Conservation (phyloP, 78 protist genomes). For the Monosiga brevicollis region DNA sequence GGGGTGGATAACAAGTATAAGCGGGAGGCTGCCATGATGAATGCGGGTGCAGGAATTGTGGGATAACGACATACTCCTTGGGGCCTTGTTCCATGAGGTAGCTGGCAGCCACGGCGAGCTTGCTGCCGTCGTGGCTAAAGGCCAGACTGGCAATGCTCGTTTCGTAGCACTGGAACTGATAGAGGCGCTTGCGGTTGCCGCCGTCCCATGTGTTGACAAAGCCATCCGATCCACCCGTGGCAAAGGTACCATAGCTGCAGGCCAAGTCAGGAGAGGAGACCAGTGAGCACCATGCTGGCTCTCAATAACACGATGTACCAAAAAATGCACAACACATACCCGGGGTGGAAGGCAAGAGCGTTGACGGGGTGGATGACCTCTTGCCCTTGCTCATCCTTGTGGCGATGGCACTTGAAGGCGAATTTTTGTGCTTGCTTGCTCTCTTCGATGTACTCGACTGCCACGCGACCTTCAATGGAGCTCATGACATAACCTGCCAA, state of each 20-base stretch:
- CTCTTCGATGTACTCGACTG: conserved; percentile 75
- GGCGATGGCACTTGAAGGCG: conserved; percentile 90
- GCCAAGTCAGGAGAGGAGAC: background rate
- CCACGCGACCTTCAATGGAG: conserved; percentile 82
- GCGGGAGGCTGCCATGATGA: background rate
- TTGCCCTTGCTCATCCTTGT: conserved; percentile 15
- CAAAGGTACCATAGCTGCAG: conserved; percentile 70
- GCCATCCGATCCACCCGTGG: conserved; percentile 94
- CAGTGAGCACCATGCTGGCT: background rate
- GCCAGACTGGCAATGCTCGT: conserved; percentile 58
- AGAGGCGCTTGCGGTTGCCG: conserved; percentile 49
- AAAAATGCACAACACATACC: background rate
- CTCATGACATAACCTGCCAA: conserved; percentile 62
- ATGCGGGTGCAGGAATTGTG: background rate
- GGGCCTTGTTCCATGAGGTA: conserved; percentile 88
- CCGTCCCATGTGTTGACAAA: conserved; percentile 82
- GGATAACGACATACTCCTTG: conserved; percentile 26
- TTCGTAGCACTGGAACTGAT: conserved; percentile 40
- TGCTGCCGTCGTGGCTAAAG: conserved; percentile 57
- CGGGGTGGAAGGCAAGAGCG: conserved; percentile 81
- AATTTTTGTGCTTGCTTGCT: conserved; percentile 51
- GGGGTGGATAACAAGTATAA: background rate
- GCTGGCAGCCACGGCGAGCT: conserved; percentile 80
- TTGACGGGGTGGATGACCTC: conserved; percentile 83
- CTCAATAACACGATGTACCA: background rate